These are phyloP conservation scores for Thecamonas trahens DNA, from an alignment of 78 protist genomes.

Conservation along the genomic window DNA sequence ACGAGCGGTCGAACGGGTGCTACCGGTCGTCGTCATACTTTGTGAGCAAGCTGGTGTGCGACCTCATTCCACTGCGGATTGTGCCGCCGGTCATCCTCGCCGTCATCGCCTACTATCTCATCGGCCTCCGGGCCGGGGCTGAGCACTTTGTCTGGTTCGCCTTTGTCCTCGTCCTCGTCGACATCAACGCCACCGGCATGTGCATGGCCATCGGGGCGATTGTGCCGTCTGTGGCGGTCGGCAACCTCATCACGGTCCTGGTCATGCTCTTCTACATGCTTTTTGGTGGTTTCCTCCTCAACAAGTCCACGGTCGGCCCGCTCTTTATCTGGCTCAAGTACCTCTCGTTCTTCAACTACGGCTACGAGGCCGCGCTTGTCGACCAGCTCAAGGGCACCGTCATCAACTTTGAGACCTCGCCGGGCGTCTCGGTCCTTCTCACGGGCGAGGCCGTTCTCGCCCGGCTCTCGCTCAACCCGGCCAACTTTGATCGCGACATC, in stretches of 20 bases:
- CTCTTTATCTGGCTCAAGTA: too few species aligned
- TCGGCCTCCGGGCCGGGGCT: slow-evolving; percentile 47
- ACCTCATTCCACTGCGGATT: slow-evolving; percentile 68
- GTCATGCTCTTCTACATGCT: slow-evolving; percentile 40
- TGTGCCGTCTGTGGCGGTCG: slow-evolving; percentile 39
- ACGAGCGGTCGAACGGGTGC: slow-evolving; percentile 60
- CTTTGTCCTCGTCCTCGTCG: slow-evolving; percentile 31
- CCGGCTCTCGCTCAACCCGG: too few species aligned
- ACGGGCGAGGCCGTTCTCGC: too few species aligned
- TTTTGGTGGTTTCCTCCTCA: slow-evolving; percentile 56
- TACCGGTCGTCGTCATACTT: slow-evolving; percentile 51
- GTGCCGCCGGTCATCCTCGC: slow-evolving; percentile 66
- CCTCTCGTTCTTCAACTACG: too few species aligned
- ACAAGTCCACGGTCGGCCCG: too few species aligned
- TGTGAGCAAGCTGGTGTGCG: slow-evolving; percentile 51
- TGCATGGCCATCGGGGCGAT: slow-evolving; percentile 57
- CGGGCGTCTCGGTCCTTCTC: too few species aligned
- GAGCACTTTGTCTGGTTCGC: slow-evolving; percentile 41
- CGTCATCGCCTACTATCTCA: slow-evolving; percentile 61
- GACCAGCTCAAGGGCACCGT: too few species aligned
- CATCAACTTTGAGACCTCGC: too few species aligned
- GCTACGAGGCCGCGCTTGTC: too few species aligned
- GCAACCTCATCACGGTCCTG: slow-evolving; percentile 45
- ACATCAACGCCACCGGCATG: slow-evolving; percentile 40
- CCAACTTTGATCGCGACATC: too few species aligned